Evolutionary conservation across 2,329 filamentous ascomycete species (phyloP).

Genomic region (Huntiella decipiens): DNA sequence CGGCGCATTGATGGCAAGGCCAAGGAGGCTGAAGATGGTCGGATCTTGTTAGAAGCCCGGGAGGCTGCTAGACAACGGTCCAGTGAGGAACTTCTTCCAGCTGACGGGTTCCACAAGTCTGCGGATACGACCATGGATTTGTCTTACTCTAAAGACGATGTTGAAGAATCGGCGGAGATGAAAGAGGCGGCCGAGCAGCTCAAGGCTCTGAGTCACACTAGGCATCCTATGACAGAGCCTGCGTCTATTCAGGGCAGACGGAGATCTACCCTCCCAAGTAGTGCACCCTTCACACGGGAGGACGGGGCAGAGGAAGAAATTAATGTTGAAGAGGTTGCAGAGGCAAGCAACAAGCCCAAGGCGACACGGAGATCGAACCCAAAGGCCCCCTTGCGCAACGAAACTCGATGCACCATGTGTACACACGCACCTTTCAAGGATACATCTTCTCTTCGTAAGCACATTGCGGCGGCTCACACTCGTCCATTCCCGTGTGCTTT

Average conservation of each 20-base stretch:
- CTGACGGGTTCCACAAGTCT: slow-evolving; percentile 5
- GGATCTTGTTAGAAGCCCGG: slow-evolving; percentile 35
- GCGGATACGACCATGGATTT: not conserved
- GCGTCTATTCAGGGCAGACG: slow-evolving; percentile 19
- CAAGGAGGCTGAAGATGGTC: slow-evolving; percentile 37
- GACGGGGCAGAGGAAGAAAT: slow-evolving; percentile 22
- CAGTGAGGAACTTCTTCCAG: slow-evolving; percentile 5
- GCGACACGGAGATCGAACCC: slow-evolving; percentile 28
- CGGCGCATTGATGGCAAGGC: slow-evolving; percentile 17
- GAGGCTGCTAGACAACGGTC: slow-evolving; percentile 19
- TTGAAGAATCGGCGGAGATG: slow-evolving; percentile 49
- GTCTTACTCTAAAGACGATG: slow-evolving; percentile 17
- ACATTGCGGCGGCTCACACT: slow-evolving; percentile 49
- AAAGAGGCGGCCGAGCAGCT: slow-evolving; percentile 48
- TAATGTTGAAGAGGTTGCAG: slow-evolving; percentile 15
- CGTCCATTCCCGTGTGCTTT: slow-evolving; percentile 73
- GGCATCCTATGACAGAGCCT: slow-evolving; percentile 25
- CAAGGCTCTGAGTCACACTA: slow-evolving; percentile 44
- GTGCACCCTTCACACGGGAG: slow-evolving; percentile 18
- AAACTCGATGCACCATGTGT: slow-evolving; percentile 41
- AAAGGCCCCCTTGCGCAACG: slow-evolving; percentile 32
- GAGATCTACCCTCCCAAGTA: slow-evolving; percentile 20
- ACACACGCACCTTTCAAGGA: slow-evolving; percentile 49
- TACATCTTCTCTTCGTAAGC: slow-evolving; percentile 44
- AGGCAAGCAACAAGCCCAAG: slow-evolving; percentile 18